Conservation (phyloP, 805 yeast genomes). For the Scheffersomyces coipomensis region DNA sequence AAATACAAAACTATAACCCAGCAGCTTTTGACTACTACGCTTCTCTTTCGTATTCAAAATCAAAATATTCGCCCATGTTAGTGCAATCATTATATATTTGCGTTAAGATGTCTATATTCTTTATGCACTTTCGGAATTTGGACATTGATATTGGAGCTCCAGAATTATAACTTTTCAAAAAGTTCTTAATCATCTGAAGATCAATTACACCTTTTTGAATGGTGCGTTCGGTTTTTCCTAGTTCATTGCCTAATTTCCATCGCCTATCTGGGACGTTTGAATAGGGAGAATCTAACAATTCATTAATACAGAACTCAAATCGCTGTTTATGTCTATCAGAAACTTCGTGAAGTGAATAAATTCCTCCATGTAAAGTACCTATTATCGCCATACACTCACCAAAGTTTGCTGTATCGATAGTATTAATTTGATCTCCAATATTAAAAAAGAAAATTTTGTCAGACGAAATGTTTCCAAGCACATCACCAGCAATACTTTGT, state of each 20-base stretch:
- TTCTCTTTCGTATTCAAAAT: no score
- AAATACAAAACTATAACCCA: no score
- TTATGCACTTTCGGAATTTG: no score
- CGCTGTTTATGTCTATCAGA: not conserved
- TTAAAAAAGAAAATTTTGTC: constrained; percentile 15
- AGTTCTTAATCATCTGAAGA: not conserved
- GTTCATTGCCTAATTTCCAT: not conserved
- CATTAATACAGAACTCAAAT: not conserved
- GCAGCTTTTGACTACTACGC: no score
- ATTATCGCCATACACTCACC: constrained; percentile 10
- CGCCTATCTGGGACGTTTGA: not conserved
- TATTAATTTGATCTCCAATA: constrained; percentile 29
- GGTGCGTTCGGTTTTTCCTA: not conserved
- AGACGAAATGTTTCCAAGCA: constrained; percentile 24
- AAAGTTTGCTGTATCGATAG: not conserved
- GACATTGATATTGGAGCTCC: no score
- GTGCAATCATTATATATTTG: no score
- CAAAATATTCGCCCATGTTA: no score
- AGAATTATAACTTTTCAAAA: not conserved
- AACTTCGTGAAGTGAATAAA: constrained; percentile 13
- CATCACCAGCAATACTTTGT: constrained; percentile 27
- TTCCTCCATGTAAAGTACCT: constrained; percentile 30
- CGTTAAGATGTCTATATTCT: no score
- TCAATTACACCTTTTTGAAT: not conserved
- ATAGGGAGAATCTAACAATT: not conserved